phyloP scores from a whole-genome alignment of 83 land plant species.

The Thuja plicata region DNA sequence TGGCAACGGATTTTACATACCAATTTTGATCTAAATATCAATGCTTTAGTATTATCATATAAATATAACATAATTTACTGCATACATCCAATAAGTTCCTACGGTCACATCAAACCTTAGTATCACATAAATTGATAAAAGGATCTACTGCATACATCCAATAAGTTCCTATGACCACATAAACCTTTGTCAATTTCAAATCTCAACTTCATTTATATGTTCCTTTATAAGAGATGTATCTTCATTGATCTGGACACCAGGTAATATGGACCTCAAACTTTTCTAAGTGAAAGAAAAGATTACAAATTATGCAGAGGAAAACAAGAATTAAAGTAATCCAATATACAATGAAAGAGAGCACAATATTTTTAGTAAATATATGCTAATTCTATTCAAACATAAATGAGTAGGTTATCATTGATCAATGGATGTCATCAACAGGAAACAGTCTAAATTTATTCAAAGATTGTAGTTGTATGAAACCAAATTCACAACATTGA shows the following conservation, averaged over 20 bases:
- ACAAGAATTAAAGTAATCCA: too few species aligned
- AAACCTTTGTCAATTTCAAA: slow-evolving; percentile 37
- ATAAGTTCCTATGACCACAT: slow-evolving; percentile 79
- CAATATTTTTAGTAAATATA: too few species aligned
- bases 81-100: slow-evolving; percentile 84
- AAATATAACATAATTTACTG: slow-evolving; percentile 62
- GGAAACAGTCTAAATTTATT: too few species aligned
- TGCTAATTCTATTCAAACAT: too few species aligned
- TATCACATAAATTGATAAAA: slow-evolving; percentile 62
- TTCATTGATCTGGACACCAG: not conserved
- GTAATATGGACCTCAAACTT: too few species aligned
- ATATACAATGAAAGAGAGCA: too few species aligned
- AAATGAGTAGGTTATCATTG: too few species aligned
- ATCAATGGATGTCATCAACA: too few species aligned
- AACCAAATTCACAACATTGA: not conserved
- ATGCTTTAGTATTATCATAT: slow-evolving; percentile 60
- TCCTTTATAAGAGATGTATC: slow-evolving; percentile 15
- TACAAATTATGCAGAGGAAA: too few species aligned
- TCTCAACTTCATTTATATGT: slow-evolving; percentile 46
- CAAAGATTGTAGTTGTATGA: not conserved
- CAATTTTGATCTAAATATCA: slow-evolving; percentile 29
- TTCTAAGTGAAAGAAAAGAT: too few species aligned
- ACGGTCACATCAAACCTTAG: slow-evolving; percentile 78
- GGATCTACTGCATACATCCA: slow-evolving; percentile 75
- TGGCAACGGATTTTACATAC: slow-evolving; percentile 59